Evolutionary conservation across 805 yeast species (phyloP), one percentile per base, ranked within the genome.

Genomic region (Candida krabiensis): DNA sequence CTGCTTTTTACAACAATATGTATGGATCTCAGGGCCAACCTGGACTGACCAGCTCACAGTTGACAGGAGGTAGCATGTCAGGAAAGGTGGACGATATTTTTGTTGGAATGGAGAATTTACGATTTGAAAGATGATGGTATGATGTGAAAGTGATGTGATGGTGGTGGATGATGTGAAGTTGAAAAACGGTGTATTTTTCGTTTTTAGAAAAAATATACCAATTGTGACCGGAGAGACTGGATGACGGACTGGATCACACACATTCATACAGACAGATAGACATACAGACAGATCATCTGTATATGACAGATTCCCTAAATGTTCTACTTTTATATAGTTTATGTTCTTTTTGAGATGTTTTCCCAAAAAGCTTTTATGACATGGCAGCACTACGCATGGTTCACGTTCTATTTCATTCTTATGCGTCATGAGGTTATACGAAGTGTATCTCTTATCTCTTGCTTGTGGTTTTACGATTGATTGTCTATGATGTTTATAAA

Each of bases 51-150:
- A 42, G 52, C 23, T 37, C 56, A 3, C 66, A 60, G 38, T 30
- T 55, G 22, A 53, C 62, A 3, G 64, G 63, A 11, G 58, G 57
- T 3, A 37, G 40, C 13, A 34, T 37, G 14, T 27, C 43, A 14
- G 51, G 45, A 19, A 53, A 50, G 30, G 43, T 44, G 27, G 59
- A 56, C 38, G 62, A 58, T 28, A 34, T 58, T 9, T 55, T 49
- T 40, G 42, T 47, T 30, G 56, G 59, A 16, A 46, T 58, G 49
- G 63, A 57, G 30, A 56, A 52, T 30, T 30, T 58, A 35, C 47
- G 46, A 27, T 57, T 57, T 44, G 61, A 53, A 23, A 44, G 53
- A 34, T 49, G 47, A 43, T 22, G 33, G 24, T 8, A 21, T 21
- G 24, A 8, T 21, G 24, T 21, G 24, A 21, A 21, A 21, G 11